phyloP scores from a whole-genome alignment of 495 filamentous ascomycete species.

The Stereocaulon alpinum region DNA sequence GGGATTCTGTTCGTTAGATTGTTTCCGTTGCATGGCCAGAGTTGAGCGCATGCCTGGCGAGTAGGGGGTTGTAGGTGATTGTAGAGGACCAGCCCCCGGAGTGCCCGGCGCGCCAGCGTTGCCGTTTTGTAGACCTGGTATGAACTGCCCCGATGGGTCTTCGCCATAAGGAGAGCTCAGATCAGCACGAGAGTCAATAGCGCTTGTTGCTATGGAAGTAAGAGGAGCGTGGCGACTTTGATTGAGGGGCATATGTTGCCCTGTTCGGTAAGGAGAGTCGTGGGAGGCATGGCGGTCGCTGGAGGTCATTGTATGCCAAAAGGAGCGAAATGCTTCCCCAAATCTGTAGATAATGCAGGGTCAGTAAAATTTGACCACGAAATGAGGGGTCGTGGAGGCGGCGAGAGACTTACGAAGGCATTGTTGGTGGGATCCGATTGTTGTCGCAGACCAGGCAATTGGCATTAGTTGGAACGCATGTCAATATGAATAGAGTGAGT shows the following conservation, averaged over 20 bases:
- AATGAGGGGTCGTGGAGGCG: neutral
- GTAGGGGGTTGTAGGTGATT: slow-evolving; percentile 57
- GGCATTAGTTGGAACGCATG: slow-evolving; percentile 7
- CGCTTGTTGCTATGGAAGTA: slow-evolving; percentile 68
- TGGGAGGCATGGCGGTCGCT: slow-evolving; percentile 67
- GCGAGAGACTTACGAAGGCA: slow-evolving; percentile 14
- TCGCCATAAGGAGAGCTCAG: slow-evolving; percentile 66
- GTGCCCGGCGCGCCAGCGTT: slow-evolving; percentile 50
- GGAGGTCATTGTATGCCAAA: slow-evolving; percentile 95
- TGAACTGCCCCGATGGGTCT: slow-evolving; percentile 41
- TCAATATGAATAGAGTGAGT: neutral
- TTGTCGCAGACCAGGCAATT: slow-evolving; percentile 9
- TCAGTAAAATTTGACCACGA: slow-evolving; percentile 5
- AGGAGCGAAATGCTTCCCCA: slow-evolving; percentile 56
- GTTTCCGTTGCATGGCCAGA: slow-evolving; percentile 44
- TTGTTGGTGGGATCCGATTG: slow-evolving; percentile 9
- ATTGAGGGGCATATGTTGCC: slow-evolving; percentile 67
- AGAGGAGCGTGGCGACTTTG: slow-evolving; percentile 60
- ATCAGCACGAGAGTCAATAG: slow-evolving; percentile 65
- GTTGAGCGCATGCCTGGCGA: slow-evolving; percentile 81
- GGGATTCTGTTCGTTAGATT: slow-evolving; percentile 46
- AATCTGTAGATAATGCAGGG: slow-evolving; percentile 34
- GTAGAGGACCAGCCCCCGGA: slow-evolving; percentile 29
- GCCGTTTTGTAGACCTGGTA: slow-evolving; percentile 43
- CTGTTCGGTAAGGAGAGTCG: slow-evolving; percentile 79